phyloP scores from a whole-genome alignment of 2,329 filamentous ascomycete genomes.

The Phyllachora maydis region DNA sequence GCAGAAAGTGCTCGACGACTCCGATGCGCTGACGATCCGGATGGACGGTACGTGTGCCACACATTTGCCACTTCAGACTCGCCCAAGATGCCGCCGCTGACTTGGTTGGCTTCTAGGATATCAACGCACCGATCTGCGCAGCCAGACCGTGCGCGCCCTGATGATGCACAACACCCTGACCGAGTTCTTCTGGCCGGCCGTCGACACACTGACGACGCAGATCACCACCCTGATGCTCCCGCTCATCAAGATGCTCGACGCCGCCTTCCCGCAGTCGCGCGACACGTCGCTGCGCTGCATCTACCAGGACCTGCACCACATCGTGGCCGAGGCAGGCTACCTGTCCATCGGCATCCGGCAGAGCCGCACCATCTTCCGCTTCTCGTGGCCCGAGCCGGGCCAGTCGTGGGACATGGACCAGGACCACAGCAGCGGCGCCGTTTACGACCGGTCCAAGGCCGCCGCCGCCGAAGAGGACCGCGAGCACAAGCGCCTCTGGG shows the following conservation, averaged over 20 bases:
- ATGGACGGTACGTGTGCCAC: conserved; percentile 11
- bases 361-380: conserved; percentile 11
- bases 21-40: conserved; percentile 11
- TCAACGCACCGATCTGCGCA: conserved; percentile 12
- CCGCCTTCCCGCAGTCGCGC: conserved; percentile 2
- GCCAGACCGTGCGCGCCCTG: conserved; percentile 9
- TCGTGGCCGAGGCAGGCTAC: conserved; percentile 11
- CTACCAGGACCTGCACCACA: conserved; percentile 12
- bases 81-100: no score
- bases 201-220: conserved; percentile 14
- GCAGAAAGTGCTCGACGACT: conserved; percentile 9
- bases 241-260: conserved; percentile 11
- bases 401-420: conserved; percentile 8
- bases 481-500: not conserved
- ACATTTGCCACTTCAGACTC: not conserved
- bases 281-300: conserved; percentile 5
- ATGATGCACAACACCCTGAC: conserved; percentile 9
- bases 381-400: conserved; percentile 9
- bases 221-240: conserved; percentile 14
- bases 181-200: conserved; percentile 13
- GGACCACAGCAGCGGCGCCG: conserved; percentile 5
- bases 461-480: conserved; percentile 2
- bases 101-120: no score
- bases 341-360: conserved; percentile 10
- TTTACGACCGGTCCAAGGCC: conserved; percentile 6